A percentile compares a stretch with the other conserved stretches of the same genome.
phyloP scores from a whole-genome alignment of 2,329 filamentous ascomycete species.

The Diaporthe sp. region DNA sequence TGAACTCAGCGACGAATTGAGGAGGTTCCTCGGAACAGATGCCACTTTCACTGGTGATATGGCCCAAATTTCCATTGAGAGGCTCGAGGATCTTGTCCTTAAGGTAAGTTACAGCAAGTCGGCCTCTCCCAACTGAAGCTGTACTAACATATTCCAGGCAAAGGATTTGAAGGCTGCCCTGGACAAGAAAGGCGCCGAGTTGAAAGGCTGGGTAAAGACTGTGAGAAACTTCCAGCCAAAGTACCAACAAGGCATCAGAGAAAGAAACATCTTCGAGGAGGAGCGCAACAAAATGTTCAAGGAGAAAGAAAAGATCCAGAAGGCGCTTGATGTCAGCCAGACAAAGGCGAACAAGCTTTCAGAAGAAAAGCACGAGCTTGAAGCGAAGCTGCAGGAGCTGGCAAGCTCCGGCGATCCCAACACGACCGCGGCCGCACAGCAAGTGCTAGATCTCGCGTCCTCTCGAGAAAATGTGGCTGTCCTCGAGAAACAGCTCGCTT shows the following conservation, averaged over 20 bases:
- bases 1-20: slow-evolving; percentile 45
- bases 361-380: slow-evolving; percentile 48
- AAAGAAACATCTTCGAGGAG: slow-evolving; percentile 59
- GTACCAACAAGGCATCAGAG: slow-evolving; percentile 61
- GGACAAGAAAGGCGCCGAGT: slow-evolving; percentile 45
- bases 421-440: slow-evolving; percentile 51
- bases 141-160: slow-evolving; percentile 45
- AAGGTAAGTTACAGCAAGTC: slow-evolving; percentile 44
- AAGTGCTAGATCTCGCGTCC: slow-evolving; percentile 53
- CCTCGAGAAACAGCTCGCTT: slow-evolving; percentile 50
- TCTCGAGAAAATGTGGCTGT: slow-evolving; percentile 50
- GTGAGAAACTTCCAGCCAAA: slow-evolving; percentile 56
- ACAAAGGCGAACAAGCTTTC: slow-evolving; percentile 51
- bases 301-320: slow-evolving; percentile 48
- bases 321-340: slow-evolving; percentile 50
- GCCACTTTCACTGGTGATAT: slow-evolving; percentile 30
- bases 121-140: background rate
- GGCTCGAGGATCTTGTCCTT: slow-evolving; percentile 52
- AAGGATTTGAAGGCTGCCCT: slow-evolving; percentile 49
- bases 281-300: slow-evolving; percentile 52
- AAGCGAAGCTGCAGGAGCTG: slow-evolving; percentile 51
- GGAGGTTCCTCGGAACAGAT: slow-evolving; percentile 42
- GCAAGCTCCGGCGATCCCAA: slow-evolving; percentile 50
- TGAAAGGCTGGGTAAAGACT: slow-evolving; percentile 57
- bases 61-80: slow-evolving; percentile 40